Evolutionary conservation across 805 yeast species (phyloP).

Genomic region (Saturnispora saitoi): DNA sequence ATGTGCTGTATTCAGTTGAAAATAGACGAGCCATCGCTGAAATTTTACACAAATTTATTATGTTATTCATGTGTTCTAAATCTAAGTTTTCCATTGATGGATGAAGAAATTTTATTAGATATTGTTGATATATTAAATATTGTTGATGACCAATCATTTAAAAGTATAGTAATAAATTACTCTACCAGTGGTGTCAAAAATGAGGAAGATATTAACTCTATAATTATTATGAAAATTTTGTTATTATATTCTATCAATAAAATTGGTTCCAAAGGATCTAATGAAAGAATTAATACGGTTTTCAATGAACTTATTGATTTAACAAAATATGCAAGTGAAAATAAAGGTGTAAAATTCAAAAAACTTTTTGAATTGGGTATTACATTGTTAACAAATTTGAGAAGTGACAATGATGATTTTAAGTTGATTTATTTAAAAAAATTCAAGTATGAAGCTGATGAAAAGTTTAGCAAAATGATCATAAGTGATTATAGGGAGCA

Average conservation of each 20-base stretch:
- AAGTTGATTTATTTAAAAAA: neutral
- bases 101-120: conserved; percentile 6
- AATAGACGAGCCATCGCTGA: conserved; percentile 11
- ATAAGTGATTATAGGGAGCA: conserved; percentile 20
- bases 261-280: neutral
- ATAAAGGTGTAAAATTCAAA: neutral
- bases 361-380: conserved; percentile 3
- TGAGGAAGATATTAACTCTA: conserved; percentile 2
- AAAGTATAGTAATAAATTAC: conserved; percentile 6
- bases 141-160: conserved; percentile 8
- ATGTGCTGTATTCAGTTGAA: conserved; percentile 13
- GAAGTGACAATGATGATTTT: neutral
- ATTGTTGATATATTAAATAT: conserved; percentile 5
- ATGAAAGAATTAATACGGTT: neutral
- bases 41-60: conserved; percentile 15
- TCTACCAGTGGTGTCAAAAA: neutral
- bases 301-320: neutral
- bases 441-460: neutral
- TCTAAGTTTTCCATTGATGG: conserved; percentile 7
- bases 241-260: conserved; percentile 1
- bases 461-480: conserved; percentile 31
- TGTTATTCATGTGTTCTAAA: conserved; percentile 14
- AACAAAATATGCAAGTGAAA: neutral
- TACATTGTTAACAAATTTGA: conserved; percentile 4
- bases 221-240: conserved; percentile 3